Percentiles rank a stretch among this genome's conserved stretches.
Conservation (phyloP, 805 yeast genomes). For the Metschnikowia sp. region DNA sequence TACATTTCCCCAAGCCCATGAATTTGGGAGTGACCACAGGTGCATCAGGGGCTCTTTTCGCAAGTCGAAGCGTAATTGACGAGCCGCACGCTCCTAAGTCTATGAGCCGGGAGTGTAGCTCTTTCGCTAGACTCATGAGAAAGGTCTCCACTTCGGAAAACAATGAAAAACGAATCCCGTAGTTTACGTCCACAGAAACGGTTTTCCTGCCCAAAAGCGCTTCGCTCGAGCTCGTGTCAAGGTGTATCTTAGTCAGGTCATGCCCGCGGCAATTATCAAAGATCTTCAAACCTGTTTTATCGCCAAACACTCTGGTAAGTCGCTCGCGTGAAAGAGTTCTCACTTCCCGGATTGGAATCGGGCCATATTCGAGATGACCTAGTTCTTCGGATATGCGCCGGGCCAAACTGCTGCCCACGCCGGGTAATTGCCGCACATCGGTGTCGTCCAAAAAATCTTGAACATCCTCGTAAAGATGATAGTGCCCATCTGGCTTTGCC, state of each 20-base stretch:
- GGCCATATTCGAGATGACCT: slow-evolving; percentile 6
- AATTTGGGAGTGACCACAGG: slow-evolving; percentile 74
- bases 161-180: slow-evolving; percentile 77
- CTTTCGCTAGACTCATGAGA: slow-evolving; percentile 53
- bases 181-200: slow-evolving; percentile 83
- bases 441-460: slow-evolving; percentile 35
- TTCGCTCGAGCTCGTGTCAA: slow-evolving; percentile 46
- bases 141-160: slow-evolving; percentile 64
- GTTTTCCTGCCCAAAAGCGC: slow-evolving; percentile 58
- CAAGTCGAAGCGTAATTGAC: slow-evolving; percentile 60
- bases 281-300: slow-evolving; percentile 65
- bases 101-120: slow-evolving; percentile 52
- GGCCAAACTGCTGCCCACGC: slow-evolving; percentile 54
- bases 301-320: slow-evolving; percentile 55
- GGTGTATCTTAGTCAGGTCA: slow-evolving; percentile 59
- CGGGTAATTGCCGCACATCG: slow-evolving; percentile 49
- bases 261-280: slow-evolving; percentile 60
- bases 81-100: slow-evolving; percentile 50
- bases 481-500: slow-evolving; percentile 80
- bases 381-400: slow-evolving; percentile 42
- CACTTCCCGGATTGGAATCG: slow-evolving; percentile 39
- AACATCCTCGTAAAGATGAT: slow-evolving; percentile 30
- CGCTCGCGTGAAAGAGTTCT: slow-evolving; percentile 27
- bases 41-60: slow-evolving; percentile 61
- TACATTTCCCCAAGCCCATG: slow-evolving; percentile 84